Evolutionary conservation across 176 grass and related monocot genomes (phyloP), one percentile per base, ranked within the genome.

Genomic region (Triticum urartu): DNA sequence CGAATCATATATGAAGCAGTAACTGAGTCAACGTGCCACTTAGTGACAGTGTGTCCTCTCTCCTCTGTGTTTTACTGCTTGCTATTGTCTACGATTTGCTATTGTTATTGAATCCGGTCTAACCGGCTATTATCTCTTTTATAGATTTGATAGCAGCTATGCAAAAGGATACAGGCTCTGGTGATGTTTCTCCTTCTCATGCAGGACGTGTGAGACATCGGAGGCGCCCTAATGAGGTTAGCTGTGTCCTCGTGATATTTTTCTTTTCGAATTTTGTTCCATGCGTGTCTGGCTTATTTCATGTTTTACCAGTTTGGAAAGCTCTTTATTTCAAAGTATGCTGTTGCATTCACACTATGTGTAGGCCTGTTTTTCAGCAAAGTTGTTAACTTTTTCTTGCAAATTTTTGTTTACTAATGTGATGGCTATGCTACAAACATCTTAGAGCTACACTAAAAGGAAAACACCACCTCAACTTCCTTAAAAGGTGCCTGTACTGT

Each of bases 201-300:
- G 70, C 60, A 30, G 91, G 91, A 12, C 88, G 93, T 75, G 83
- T 68, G 47, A 95, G 93, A 28, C 86, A 90, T 47, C 86, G 93
- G 40, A 91, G 68, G 79, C 83, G 73, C 10, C 17, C 79, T 35
- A 75, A 61, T 68, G 93, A 95, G 91, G 93, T 93, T 24, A 72
- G 74, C 64, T 78, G 33, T 64, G 84, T 52, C 18, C 25, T 61
- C n/a, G 22, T 47, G 35, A 25, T 43, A 38, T n/a, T 24, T 65
- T 38, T 2, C 24, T 38, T 56, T 50, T 22, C 3, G 45, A 79
- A 40, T 40, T 85, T 52, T 58, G 14, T n/a, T 64, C 42, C 8
- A 6, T 78, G 7, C 13, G 7, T 5, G 40, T 77, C 15, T 64
- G 35, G 68, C 43, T 69, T 45, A 81, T 20, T 69, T 80, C 75